These are phyloP conservation scores for Porodaedalea pini DNA, from an alignment of 1,284 basidiomycete genomes.

Conservation along the genomic window DNA sequence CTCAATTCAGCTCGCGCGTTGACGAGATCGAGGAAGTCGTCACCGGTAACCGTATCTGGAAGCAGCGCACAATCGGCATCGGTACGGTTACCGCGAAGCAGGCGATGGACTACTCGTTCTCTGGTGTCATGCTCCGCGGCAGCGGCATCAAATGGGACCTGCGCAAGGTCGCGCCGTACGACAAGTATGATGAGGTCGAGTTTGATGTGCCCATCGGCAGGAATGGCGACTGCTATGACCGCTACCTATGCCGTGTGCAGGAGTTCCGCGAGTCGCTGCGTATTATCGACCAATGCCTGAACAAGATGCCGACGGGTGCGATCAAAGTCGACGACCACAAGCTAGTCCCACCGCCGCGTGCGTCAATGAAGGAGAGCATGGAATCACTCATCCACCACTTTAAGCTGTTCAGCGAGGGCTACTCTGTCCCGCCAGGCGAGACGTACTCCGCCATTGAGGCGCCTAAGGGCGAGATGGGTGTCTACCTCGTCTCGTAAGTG, in stretches of 20 bases:
- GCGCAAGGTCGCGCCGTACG: conserved; percentile 89
- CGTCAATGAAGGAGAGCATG: conserved; percentile 99
- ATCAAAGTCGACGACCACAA: conserved; percentile 98
- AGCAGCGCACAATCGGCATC: conserved; percentile 88
- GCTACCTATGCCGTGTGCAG: conserved; percentile 95
- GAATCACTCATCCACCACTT: conserved; percentile 98
- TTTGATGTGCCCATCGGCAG: conserved; percentile 96
- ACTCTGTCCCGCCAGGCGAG: conserved; percentile 96
- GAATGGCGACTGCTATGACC: conserved; percentile 97
- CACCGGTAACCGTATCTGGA: conserved; percentile 98
- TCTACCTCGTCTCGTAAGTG: conserved; percentile 86
- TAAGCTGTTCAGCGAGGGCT: conserved; percentile 97
- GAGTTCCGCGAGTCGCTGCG: conserved; percentile 94
- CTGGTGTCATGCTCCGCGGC: conserved; percentile 95
- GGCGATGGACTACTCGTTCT: conserved; percentile 92
- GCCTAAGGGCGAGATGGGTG: conserved; percentile 98
- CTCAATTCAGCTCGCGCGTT: conserved; percentile 86
- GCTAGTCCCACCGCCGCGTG: conserved; percentile 93
- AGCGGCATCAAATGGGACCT: conserved; percentile 96
- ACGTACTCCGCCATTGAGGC: conserved; percentile 98
- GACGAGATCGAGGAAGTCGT: conserved; percentile 99
- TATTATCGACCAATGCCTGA: conserved; percentile 91
- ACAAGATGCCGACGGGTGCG: conserved; percentile 95
- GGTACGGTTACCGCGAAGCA: conserved; percentile 90
- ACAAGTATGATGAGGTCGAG: conserved; percentile 97